Conservation (phyloP, 768 basidiomycete genomes). For the Kwoniella sp. region DNA sequence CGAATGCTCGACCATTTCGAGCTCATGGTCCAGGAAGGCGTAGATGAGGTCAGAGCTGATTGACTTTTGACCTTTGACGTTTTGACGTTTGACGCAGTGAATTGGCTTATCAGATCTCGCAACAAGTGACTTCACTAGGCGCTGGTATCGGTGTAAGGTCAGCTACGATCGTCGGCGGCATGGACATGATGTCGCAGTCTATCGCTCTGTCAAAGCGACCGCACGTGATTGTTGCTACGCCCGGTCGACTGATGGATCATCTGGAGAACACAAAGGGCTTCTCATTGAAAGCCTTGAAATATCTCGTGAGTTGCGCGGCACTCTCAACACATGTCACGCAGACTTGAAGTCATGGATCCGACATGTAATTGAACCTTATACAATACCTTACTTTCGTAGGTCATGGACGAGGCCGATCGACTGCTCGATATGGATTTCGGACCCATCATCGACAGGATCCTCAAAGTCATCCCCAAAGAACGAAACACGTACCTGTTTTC, state of each 20-base stretch:
- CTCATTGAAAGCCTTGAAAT: slow-evolving; percentile 78
- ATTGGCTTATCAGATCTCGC: slow-evolving; percentile 96
- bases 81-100: slow-evolving; percentile 64
- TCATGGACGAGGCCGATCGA: slow-evolving; percentile 96
- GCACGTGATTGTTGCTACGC: slow-evolving; percentile 93
- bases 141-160: slow-evolving; percentile 90
- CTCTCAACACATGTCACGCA: no score
- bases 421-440: slow-evolving; percentile 96
- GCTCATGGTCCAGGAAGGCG: no score
- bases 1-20: background rate
- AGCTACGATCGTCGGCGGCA: slow-evolving; percentile 90
- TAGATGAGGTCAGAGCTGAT: background rate
- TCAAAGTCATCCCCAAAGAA: slow-evolving; percentile 91
- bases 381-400: slow-evolving; percentile 60
- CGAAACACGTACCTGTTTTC: slow-evolving; percentile 95
- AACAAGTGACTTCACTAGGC: slow-evolving; percentile 90
- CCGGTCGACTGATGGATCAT: slow-evolving; percentile 89
- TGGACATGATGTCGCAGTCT: slow-evolving; percentile 86
- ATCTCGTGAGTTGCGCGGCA: slow-evolving; percentile 66
- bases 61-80: slow-evolving; percentile 9
- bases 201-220: slow-evolving; percentile 91
- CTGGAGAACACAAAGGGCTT: slow-evolving; percentile 98
- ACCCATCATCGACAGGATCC: slow-evolving; percentile 90
- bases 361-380: background rate
- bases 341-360: no score